Conservation (phyloP, 352 stramenopile species). For the Poterioochromonas sp. region DNA sequence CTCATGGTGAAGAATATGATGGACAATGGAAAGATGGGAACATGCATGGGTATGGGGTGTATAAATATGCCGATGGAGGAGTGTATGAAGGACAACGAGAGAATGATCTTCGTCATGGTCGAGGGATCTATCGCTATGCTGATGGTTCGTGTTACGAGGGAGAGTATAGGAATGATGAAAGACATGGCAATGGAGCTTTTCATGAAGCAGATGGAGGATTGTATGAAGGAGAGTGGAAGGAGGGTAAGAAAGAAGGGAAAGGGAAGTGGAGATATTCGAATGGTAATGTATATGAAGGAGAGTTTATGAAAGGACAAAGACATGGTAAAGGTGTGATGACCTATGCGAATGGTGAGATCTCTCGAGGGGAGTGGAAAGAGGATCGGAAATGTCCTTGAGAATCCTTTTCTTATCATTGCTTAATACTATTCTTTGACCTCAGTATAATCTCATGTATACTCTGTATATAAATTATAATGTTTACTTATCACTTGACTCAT, state of each 20-base stretch:
- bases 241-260: neutral
- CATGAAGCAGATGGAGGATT: neutral
- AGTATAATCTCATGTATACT: too few relatives aligned
- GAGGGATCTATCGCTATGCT: neutral
- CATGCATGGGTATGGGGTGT: conserved; percentile 35
- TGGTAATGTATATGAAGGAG: neutral
- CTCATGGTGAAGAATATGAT: neutral
- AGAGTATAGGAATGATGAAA: conserved; percentile 41
- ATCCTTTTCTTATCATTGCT: too few relatives aligned
- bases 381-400: too few relatives aligned
- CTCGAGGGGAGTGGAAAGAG: conserved; percentile 64
- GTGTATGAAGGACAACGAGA: neutral
- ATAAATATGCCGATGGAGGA: neutral
- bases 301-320: neutral
- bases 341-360: conserved; percentile 63
- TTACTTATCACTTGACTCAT: too few relatives aligned
- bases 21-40: neutral
- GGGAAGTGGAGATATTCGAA: neutral
- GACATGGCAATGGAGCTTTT: neutral
- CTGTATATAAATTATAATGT: too few relatives aligned
- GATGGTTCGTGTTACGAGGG: conserved; percentile 44
- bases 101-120: neutral
- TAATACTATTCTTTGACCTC: too few relatives aligned
- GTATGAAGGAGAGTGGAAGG: neutral
- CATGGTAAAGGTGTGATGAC: conserved; percentile 49